These are phyloP conservation scores for Debaryomycetaceae sp. DNA, from an alignment of 1,139 yeast genomes.

Conservation along the genomic window DNA sequence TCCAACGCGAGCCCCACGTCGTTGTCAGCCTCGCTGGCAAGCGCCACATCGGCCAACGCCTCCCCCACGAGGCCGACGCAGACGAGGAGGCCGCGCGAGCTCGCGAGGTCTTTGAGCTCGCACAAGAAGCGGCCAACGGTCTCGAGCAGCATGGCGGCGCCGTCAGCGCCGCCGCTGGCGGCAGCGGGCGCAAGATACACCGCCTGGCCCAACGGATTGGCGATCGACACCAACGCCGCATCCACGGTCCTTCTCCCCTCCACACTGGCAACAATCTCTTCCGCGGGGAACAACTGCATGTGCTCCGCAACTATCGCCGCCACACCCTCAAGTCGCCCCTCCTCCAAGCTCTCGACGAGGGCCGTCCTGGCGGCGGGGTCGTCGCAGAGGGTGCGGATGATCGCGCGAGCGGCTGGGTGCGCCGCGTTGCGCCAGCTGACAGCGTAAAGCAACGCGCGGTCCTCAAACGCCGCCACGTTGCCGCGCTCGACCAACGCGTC, in stretches of 20 bases:
- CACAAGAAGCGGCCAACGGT: too few species aligned
- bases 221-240: slow-evolving; percentile 28
- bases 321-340: too few species aligned
- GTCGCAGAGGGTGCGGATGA: too few species aligned
- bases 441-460: too few species aligned
- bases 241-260: slow-evolving; percentile 3
- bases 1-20: too few species aligned
- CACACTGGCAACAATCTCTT: background rate
- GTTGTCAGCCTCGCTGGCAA: slow-evolving; percentile 1
- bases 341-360: too few species aligned
- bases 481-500: slow-evolving; percentile 3
- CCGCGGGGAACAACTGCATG: slow-evolving; percentile 1
- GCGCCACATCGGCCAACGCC: slow-evolving; percentile 6
- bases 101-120: too few species aligned
- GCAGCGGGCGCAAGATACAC: slow-evolving; percentile 25
- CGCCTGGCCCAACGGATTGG: slow-evolving; percentile 42
- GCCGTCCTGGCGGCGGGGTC: too few species aligned
- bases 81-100: background rate
- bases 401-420: background rate
- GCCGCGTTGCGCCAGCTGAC: background rate
- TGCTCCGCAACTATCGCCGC: too few species aligned
- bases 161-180: too few species aligned
- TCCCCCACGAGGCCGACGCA: slow-evolving; percentile 6
- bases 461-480: too few species aligned
- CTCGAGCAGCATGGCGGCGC: too few species aligned